Percentiles rank a stretch among this genome's conserved stretches.
These are phyloP conservation scores for Verticillium nonalfalfae DNA, from an alignment of 2,329 filamentous ascomycete genomes.

Conservation along the genomic window DNA sequence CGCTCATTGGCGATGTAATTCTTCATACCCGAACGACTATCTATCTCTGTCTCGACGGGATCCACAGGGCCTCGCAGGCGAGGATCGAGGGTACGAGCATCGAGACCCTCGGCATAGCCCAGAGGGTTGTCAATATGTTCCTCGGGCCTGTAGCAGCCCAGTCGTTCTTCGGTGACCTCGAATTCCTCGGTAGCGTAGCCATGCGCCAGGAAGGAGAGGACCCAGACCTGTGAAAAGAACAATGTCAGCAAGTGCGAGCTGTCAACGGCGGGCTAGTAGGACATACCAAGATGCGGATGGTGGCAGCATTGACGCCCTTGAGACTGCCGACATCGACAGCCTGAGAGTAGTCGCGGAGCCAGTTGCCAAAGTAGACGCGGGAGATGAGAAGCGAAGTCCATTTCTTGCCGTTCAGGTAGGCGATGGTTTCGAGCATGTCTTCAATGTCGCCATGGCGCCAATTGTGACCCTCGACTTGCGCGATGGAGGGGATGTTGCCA, in stretches of 20 bases:
- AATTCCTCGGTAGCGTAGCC: conserved; percentile 84
- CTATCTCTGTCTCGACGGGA: conserved; percentile 65
- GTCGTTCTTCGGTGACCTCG: conserved; percentile 72
- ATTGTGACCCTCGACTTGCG: conserved; percentile 60
- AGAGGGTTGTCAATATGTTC: conserved; percentile 72
- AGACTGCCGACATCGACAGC: conserved; percentile 75
- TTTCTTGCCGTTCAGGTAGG: conserved; percentile 75
- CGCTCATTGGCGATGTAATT: conserved; percentile 95
- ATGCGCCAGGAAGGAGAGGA: conserved; percentile 74
- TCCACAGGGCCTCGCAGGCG: conserved; percentile 77
- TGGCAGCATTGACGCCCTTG: conserved; percentile 71
- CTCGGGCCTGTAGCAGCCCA: conserved; percentile 76
- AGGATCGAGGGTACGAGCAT: conserved; percentile 76
- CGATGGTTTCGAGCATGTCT: conserved; percentile 72
- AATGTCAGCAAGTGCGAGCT: conserved; percentile 5
- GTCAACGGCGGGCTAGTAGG: neutral
- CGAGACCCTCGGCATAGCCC: conserved; percentile 78
- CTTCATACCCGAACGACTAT: conserved; percentile 86
- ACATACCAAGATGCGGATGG: conserved; percentile 64
- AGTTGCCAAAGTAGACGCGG: conserved; percentile 66
- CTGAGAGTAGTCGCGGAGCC: conserved; percentile 73
- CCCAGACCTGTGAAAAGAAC: conserved; percentile 51
- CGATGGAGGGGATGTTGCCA: conserved; percentile 60
- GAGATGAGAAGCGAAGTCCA: conserved; percentile 77
- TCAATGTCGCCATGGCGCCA: conserved; percentile 74